Base-by-base conservation (phyloP, 2,329 filamentous ascomycete species). In the Pyrenochaeta sp. region DNA sequence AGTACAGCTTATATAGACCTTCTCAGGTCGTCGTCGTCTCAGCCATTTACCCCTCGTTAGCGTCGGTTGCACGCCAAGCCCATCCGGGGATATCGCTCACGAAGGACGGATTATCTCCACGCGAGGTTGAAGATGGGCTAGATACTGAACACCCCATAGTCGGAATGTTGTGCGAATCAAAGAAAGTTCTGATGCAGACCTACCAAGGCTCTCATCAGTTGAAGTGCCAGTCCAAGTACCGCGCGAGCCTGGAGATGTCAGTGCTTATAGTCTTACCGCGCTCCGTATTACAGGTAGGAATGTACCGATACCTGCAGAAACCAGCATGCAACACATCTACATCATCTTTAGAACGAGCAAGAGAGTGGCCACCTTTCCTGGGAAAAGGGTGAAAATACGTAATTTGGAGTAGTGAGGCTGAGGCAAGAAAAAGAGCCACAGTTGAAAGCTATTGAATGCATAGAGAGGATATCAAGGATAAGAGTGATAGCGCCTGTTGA, bases 401-500 rank as follows among this genome's bases (percentile, higher is more conserved):
- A 39, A n/a, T n/a, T 13, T 13, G 36, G 36, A n/a, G 36, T 39
- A 39, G 15, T 39, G 36, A 2, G 28, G 36, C 10, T n/a, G 5
- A 3, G n/a, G n/a, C 15, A 13, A 6, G 13, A 10, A 13, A n/a
- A 5, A 5, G 36, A 39, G 13, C 8, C 15, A 30, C 3, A 10
- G n/a, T 8, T 47, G 2, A 30, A 47, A 4, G 12, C 2, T 34
- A 34, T 22, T 15, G 15, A 42, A 19, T 8, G 40, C 30, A 50
- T 25, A 42, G 45, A 43, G n/a, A 34, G 45, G 40, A 50, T 56
- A 48, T 59, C 34, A 36, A 40, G n/a, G 34, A 28, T 30, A 27
- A 45, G 9, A 25, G 27, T 36, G 15, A 24, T 54, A 61, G 61
- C 59, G 65, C 69, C 71, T 73, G 71, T 72, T 73, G 71, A 73